Evolutionary conservation across 306 rosid species (phyloP), one percentile per base, ranked within the genome.

Genomic region (Senna tora): DNA sequence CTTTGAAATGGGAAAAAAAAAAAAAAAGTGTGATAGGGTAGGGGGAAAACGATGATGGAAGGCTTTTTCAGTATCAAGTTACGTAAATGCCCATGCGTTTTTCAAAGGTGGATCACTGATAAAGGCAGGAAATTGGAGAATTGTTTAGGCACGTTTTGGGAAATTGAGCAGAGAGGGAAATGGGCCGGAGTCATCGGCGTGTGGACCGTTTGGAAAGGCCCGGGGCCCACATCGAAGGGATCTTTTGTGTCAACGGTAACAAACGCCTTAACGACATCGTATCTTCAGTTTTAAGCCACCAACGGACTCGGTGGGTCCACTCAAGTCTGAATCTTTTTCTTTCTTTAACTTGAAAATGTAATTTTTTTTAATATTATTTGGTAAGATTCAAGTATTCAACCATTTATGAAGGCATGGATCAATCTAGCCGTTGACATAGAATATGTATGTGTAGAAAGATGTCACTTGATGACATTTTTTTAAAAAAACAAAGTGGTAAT

Each of bases 171-270:
- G 3, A 56, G 20, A 11, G 41, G 4, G 13, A 28, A 16, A 5
- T 13, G 1, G 14, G 5, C 30, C 25, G 56, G 56, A 50, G 56
- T 50, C 11, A 16, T 1, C 6, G 22, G 4, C 56, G 25, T 6
- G 53, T 15, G n/a, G 53, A 47, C 55, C 22, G 55, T 13, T 5
- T 2, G 14, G 32, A 32, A 7, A 14, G 57, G 20, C 53, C 19
- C 9, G 3, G 28, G 28, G 56, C 25, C 14, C 57, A 17, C 32
- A 7, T 22, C 2, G 52, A 38, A n/a, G 7, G 30, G 64, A 58
- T 32, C 46, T 7, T 36, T 30, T 58, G 11, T 2, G 16, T 21
- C 33, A 64, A 64, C 69, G 69, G 69, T 64, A 64, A 64, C 69
- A 42, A 64, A 62, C 51, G 10, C 21, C 21, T 21, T 22, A 12